A percentile compares a stretch with the other conserved stretches of the same genome.
phyloP scores from a whole-genome alignment of 2,329 filamentous ascomycete species.

The Emmonsiellopsis sp. region DNA sequence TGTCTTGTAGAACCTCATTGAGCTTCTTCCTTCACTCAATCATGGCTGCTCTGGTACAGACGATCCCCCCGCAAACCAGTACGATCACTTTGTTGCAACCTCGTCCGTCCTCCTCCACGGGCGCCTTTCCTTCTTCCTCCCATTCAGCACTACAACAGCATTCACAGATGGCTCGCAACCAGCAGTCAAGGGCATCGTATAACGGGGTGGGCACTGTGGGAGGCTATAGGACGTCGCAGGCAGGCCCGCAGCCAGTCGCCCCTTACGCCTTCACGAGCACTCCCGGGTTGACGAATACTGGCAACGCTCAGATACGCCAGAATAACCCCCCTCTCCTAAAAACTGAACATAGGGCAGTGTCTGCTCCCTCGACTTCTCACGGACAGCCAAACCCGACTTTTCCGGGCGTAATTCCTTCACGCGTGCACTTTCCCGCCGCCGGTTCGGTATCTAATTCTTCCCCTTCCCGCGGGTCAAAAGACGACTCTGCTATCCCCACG shows the following conservation, averaged over 20 bases:
- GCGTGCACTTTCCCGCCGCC: slow-evolving; percentile 39
- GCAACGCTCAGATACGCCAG: slow-evolving; percentile 43
- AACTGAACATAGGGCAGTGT: slow-evolving; percentile 46
- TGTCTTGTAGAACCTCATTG: background rate
- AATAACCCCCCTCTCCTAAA: slow-evolving; percentile 45
- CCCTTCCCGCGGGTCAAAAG: slow-evolving; percentile 38
- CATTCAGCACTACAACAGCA: slow-evolving; percentile 37
- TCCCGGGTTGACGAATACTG: slow-evolving; percentile 50
- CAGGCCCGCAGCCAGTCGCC: slow-evolving; percentile 53
- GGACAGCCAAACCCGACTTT: slow-evolving; percentile 22
- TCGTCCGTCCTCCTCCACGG: slow-evolving; percentile 54
- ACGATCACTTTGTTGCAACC: slow-evolving; percentile 68
- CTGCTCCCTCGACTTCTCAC: slow-evolving; percentile 41
- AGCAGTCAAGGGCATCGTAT: slow-evolving; percentile 32
- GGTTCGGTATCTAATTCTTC: slow-evolving; percentile 47
- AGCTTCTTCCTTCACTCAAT: slow-evolving; percentile 25
- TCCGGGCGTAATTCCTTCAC: slow-evolving; percentile 19
- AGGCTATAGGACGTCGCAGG: slow-evolving; percentile 30
- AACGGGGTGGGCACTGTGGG: slow-evolving; percentile 14
- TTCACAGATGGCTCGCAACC: slow-evolving; percentile 27
- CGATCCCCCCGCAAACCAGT: slow-evolving; percentile 65
- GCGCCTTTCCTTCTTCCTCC: slow-evolving; percentile 28
- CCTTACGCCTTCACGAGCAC: slow-evolving; percentile 68
- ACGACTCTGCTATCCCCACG: slow-evolving; percentile 37
- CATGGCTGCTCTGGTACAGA: slow-evolving; percentile 81